Base-by-base conservation (phyloP, 495 filamentous ascomycete genomes). In the Penicillium crystallinum region DNA sequence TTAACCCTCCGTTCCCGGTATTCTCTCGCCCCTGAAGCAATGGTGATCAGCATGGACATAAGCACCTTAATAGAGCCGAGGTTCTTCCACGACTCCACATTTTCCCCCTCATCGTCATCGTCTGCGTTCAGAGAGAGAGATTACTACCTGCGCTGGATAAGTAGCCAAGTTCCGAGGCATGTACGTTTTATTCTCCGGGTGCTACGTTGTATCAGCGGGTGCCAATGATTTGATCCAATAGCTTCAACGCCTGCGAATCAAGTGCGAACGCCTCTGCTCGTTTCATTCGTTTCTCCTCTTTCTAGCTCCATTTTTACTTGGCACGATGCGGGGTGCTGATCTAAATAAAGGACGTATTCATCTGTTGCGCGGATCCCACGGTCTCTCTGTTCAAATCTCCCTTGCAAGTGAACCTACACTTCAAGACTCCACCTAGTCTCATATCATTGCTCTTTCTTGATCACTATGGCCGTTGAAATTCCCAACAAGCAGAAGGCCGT, bases 401-500 rank as follows among this genome's bases (percentile, higher is more conserved):
- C 4, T 12, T 31, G 15, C 4, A 0, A 27, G n/a, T 17, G 39
- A 27, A 4, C 23, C 14, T 6, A 27, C 11, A 27, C 1, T 14
- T 41, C 25, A 44, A 19, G 11, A 44, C n/a, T n/a, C n/a, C n/a
- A n/a, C 15, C 15, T 11, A 6, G 19, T 12, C 27, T 33, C 15
- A n/a, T 21, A 8, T 29, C 23, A 22, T 15, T n/a, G n/a, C 18
- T 31, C 14, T 21, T 10, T 30, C 15, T 9, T n/a, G 19, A 7
- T 49, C 34, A 57, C 10, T 6, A 71, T 69, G 65, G 45, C 64
- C 57, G 52, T 53, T 11, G 63, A 69, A 11, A 76, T 87, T 33
- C 85, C 84, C 10, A 76, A 76, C 59, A 86, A 73, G 50, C 80
- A 88, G 62, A 88, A 86, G 69, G 87, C 85, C 23, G 70, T 71